These are phyloP conservation scores for Bassia scoparia DNA, from an alignment of 148 eudicot genomes.

Conservation along the genomic window DNA sequence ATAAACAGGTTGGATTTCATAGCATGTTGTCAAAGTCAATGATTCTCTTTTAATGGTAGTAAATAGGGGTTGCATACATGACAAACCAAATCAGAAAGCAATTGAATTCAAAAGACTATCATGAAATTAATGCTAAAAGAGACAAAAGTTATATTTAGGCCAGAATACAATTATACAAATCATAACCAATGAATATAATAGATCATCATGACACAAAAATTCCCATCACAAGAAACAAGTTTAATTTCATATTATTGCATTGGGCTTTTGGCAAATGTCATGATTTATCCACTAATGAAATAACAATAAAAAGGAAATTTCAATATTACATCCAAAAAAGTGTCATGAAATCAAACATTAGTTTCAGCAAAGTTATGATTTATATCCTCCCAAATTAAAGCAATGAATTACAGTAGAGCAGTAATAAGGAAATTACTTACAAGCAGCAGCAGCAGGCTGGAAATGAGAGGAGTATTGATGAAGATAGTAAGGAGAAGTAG, in stretches of 20 bases:
- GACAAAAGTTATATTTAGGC: too few species aligned
- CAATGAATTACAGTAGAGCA: too few species aligned
- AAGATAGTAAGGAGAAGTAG: constrained; percentile 36
- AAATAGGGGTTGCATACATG: neutral
- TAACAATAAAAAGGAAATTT: neutral
- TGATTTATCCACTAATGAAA: neutral
- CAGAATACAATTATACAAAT: neutral
- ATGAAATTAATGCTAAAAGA: neutral
- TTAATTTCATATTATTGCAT: neutral
- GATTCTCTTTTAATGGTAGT: neutral
- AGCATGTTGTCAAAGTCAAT: neutral
- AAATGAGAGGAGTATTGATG: constrained; percentile 42
- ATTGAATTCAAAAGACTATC: neutral
- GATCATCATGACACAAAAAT: neutral
- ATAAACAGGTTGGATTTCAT: neutral
- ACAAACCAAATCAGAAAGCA: neutral
- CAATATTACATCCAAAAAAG: neutral
- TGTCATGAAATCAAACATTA: neutral
- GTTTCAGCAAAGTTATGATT: neutral
- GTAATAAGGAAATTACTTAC: too few species aligned
- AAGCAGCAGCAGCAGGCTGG: constrained; percentile 43
- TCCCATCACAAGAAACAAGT: neutral
- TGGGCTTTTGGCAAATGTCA: neutral
- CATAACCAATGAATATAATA: neutral
- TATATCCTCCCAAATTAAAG: neutral